Evolutionary conservation across 2,329 filamentous ascomycete species (phyloP), one percentile per base, ranked within the genome.

Genomic region (Botrytis cinerea): DNA sequence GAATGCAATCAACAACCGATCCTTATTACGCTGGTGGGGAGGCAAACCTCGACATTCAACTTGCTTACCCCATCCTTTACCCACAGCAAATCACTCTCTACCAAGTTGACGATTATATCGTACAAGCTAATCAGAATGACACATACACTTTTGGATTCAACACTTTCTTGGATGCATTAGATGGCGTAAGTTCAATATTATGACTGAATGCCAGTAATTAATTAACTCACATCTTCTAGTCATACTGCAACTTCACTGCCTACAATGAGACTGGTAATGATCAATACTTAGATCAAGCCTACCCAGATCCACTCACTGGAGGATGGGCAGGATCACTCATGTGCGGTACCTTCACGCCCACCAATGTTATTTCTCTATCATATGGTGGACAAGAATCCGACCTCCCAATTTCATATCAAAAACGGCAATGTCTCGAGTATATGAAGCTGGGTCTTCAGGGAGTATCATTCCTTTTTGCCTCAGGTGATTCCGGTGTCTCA

Each of bases 281-380:
- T 60, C 81, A 81, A 3, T 71, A 46, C 20, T 69, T 75, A 14
- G 74, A 76, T 64, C 73, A 73, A 40, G 69, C 43, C 59, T 77
- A 77, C 45, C 76, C 76, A 18, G 75, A 77, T 61, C 75, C 84
- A 83, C 28, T 45, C 0, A 69, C 18, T 48, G 74, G 72, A 38
- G 73, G 75, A 28, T 77, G 72, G 72, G 20, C 18, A 32, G 76
- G 76, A 4, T 4, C 1, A 80, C 80, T 82, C 18, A 82, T 84
- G 75, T 77, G 73, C 76, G 83, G 35, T 78, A 80, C n/a, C 64
- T 79, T 28, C 76, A 76, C 64, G 46, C 79, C n/a, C 84, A 87
- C 87, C 10, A 88, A 87, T 75, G 87, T 89, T 9, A 85, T 88
- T 75, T 84, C 83, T 51, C 85, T 89, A 75, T 86, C 84, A 25